Evolutionary conservation across 306 rosid genomes (phyloP).

Genomic region (Sophora flavescens): DNA sequence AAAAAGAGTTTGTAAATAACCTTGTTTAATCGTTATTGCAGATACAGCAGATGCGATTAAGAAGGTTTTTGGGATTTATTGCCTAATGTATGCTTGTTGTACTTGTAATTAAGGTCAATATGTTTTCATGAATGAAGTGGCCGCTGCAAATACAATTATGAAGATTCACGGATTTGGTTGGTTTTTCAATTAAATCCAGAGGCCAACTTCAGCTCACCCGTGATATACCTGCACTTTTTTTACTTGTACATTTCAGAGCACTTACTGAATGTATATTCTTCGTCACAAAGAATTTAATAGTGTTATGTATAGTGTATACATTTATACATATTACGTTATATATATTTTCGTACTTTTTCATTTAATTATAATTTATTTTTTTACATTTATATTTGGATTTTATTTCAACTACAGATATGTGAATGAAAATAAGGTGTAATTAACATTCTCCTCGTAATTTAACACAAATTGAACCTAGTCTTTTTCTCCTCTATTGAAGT

Average conservation of each 20-base stretch:
- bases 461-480: neutral
- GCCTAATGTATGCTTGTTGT: neutral
- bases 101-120: neutral
- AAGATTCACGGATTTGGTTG: conserved; percentile 33
- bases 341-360: too few relatives aligned
- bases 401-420: too few relatives aligned
- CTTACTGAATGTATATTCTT: neutral
- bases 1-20: too few relatives aligned
- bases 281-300: neutral
- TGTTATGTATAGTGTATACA: too few relatives aligned
- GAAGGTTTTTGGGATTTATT: neutral
- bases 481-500: neutral
- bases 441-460: neutral
- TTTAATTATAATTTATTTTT: too few relatives aligned
- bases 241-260: neutral
- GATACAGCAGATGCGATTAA: neutral
- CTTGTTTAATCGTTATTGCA: too few relatives aligned
- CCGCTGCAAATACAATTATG: neutral
- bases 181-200: neutral
- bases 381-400: too few relatives aligned
- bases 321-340: too few relatives aligned
- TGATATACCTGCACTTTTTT: neutral
- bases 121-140: neutral
- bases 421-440: too few relatives aligned
- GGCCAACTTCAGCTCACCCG: conserved; percentile 11